Conservation (phyloP, 225 moss, liverwort and hornwort species). For the Sphagnum contortum region DNA sequence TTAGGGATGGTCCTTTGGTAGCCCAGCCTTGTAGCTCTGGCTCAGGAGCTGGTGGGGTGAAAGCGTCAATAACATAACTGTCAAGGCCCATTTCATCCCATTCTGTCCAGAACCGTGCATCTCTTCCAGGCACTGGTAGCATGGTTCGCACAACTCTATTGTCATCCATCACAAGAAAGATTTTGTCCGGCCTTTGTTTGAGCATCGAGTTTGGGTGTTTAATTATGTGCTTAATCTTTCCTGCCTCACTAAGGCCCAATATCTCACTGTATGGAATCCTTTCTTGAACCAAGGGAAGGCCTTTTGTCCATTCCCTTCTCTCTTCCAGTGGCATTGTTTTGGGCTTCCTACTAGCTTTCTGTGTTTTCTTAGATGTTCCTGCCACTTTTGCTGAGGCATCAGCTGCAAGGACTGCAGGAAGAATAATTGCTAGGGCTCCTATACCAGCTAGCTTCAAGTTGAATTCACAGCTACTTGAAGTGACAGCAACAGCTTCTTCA, state of each 20-base stretch:
- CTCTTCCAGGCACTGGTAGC: conserved; percentile 74
- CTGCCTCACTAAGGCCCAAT: conserved; percentile 50
- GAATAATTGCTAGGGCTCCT: conserved; percentile 35
- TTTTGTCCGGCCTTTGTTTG: conserved; percentile 54
- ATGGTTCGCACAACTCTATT: conserved; percentile 81
- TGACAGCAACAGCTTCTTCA: not conserved
- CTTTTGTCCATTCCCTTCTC: conserved; percentile 72
- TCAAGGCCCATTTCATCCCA: conserved; percentile 64
- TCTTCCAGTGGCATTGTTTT: conserved; percentile 79
- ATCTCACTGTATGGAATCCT: conserved; percentile 80
- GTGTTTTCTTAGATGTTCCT: conserved; percentile 53
- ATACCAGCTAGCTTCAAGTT: conserved; percentile 14
- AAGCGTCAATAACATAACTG: conserved; percentile 71
- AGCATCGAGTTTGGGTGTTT: conserved; percentile 78
- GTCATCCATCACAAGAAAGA: conserved; percentile 71
- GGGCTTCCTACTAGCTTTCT: conserved; percentile 42
- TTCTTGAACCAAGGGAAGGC: conserved; percentile 62
- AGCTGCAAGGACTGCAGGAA: conserved; percentile 43
- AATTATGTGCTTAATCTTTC: conserved; percentile 67
- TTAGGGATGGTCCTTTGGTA: conserved; percentile 63
- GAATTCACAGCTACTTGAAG: conserved; percentile 7
- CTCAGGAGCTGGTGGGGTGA: conserved; percentile 58
- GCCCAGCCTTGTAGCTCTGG: conserved; percentile 85
- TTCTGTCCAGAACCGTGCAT: conserved; percentile 60
- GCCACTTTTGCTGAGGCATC: conserved; percentile 54